Conservation (phyloP, 2,329 filamentous ascomycete species). For the Bipolaris cookei region DNA sequence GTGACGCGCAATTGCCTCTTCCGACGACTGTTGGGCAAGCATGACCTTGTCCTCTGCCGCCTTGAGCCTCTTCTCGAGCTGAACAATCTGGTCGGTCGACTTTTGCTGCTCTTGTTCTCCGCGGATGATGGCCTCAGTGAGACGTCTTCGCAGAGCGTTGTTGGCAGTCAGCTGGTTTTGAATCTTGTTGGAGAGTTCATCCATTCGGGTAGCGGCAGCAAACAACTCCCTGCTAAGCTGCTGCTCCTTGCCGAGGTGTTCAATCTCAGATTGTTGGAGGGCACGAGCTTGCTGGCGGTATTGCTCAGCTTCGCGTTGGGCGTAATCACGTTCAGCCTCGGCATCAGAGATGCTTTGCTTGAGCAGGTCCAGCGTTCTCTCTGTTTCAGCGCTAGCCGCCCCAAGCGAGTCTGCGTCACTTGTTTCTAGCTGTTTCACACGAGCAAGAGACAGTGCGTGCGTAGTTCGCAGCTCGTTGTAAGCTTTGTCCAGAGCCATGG, state of each 20-base stretch:
- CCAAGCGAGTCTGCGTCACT: conserved; percentile 53
- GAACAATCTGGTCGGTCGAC: conserved; percentile 81
- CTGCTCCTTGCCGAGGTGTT: conserved; percentile 64
- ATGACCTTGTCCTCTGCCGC: conserved; percentile 83
- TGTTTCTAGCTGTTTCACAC: conserved; percentile 69
- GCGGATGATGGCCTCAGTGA: conserved; percentile 78
- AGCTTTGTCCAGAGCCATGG: conserved; percentile 73
- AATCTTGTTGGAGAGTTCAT: conserved; percentile 79
- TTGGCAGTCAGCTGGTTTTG: conserved; percentile 82
- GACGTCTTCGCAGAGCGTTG: conserved; percentile 72
- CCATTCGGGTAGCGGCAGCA: conserved; percentile 76
- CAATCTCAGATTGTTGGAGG: conserved; percentile 63
- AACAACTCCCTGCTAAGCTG: conserved; percentile 72
- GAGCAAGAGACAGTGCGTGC: conserved; percentile 69
- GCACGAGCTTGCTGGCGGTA: conserved; percentile 68
- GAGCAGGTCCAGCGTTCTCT: conserved; percentile 67
- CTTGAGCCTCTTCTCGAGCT: conserved; percentile 81
- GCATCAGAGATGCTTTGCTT: conserved; percentile 72
- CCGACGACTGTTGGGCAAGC: conserved; percentile 81
- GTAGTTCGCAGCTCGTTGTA: conserved; percentile 77
- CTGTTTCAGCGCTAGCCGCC: conserved; percentile 57
- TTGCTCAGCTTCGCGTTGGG: conserved; percentile 67
- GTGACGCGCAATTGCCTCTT: conserved; percentile 81
- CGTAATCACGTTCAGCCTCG: conserved; percentile 74
- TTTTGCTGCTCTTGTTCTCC: conserved; percentile 83